Evolutionary conservation across 768 basidiomycete genomes (phyloP).

Genomic region (Termitomyces sp.): DNA sequence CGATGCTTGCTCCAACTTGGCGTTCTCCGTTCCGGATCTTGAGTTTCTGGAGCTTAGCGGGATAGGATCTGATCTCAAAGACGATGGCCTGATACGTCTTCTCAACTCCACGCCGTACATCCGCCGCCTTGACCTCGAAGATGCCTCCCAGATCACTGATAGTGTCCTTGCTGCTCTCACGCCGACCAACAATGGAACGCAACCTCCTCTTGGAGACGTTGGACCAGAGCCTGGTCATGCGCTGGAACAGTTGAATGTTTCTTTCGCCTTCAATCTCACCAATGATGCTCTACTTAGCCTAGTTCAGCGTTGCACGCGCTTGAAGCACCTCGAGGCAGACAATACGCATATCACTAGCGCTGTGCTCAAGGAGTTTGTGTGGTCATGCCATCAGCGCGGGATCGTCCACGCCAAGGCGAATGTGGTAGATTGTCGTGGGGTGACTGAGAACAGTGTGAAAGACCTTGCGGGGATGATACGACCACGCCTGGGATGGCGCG

Average conservation of each 20-base stretch:
- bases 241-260: slow-evolving; percentile 70
- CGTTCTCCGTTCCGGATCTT: slow-evolving; percentile 64
- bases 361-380: slow-evolving; percentile 68
- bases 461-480: slow-evolving; percentile 58
- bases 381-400: slow-evolving; percentile 44
- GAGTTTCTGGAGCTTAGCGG: slow-evolving; percentile 79
- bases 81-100: slow-evolving; percentile 72
- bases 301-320: slow-evolving; percentile 56
- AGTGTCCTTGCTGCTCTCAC: slow-evolving; percentile 64
- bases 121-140: slow-evolving; percentile 81
- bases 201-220: slow-evolving; percentile 1
- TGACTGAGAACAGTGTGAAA: slow-evolving; percentile 59
- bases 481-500: slow-evolving; percentile 70
- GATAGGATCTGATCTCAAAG: slow-evolving; percentile 63
- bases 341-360: slow-evolving; percentile 65
- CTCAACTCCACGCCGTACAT: slow-evolving; percentile 68
- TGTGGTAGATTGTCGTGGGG: slow-evolving; percentile 72
- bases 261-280: slow-evolving; percentile 60
- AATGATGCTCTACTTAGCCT: slow-evolving; percentile 63
- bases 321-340: slow-evolving; percentile 74
- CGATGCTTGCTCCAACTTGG: slow-evolving; percentile 68
- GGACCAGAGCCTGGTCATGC: slow-evolving; percentile 55
- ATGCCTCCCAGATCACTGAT: slow-evolving; percentile 73
- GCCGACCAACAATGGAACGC: slow-evolving; percentile 25
- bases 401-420: slow-evolving; percentile 52